Evolutionary conservation across 495 filamentous ascomycete genomes (phyloP), one percentile per base, ranked within the genome.

Genomic region (Cercophora sp.): DNA sequence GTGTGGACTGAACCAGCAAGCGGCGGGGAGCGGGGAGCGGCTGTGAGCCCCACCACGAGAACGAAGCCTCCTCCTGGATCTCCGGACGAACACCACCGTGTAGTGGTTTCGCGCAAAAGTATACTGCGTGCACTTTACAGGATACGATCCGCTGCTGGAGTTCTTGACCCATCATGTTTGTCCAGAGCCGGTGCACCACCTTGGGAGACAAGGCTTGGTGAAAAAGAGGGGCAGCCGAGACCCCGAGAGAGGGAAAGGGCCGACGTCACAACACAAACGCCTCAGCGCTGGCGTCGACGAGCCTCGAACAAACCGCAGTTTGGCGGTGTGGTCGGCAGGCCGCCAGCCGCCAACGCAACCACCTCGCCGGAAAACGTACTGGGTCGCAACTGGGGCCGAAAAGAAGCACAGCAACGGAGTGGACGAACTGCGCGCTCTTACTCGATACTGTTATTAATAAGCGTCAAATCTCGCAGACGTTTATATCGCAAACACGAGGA

Each of bases 1-100:
- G 64, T 67, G 64, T 67, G 61, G 55, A 39, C 52, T 43, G 27
- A 49, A 44, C 22, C n/a, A n/a, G n/a, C n/a, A n/a, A n/a, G n/a
- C 6, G 29, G 29, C 29, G 6, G 29, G 29, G 6, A 32, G 29
- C 29, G 29, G 29, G 29, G 13, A 13, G 29, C 6, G 29, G 29
- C 29, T 6, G 29, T 13, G 13, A 32, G 29, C 49, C 37, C 41
- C 26, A 39, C 36, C 32, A 15, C 32, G 32, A 10, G 32, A 35
- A 35, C 16, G n/a, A n/a, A n/a, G n/a, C n/a, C n/a, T 35, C 32
- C n/a, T n/a, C n/a, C n/a, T n/a, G n/a, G n/a, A n/a, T n/a, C n/a
- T n/a, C n/a, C n/a, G n/a, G n/a, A n/a, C n/a, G n/a, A 39, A 39
- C 20, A 20, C 11, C 24, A 44, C 41, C 24, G 29, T 44, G 22